A percentile compares a stretch with the other conserved stretches of the same genome.
These are phyloP conservation scores for Trametes versicolor DNA, from an alignment of 1,284 basidiomycete species.

Conservation along the genomic window DNA sequence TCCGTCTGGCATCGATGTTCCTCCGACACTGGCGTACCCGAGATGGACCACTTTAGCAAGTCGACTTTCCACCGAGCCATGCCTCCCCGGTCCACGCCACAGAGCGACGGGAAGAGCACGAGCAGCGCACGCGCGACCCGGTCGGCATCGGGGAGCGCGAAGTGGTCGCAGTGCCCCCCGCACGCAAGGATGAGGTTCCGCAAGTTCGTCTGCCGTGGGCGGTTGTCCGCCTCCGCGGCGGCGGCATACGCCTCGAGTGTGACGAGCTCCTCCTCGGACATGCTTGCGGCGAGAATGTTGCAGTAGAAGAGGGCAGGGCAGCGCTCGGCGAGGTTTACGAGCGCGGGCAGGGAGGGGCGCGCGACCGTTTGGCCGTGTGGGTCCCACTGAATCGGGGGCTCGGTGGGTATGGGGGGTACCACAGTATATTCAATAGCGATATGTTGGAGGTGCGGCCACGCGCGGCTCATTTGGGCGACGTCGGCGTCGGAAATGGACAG, in stretches of 20 bases:
- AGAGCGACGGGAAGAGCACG: neutral
- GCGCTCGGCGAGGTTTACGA: neutral
- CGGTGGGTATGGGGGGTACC: neutral
- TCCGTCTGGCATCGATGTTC: too few species aligned
- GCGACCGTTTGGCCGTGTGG: neutral
- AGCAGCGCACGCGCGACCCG: neutral
- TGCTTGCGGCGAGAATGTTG: neutral
- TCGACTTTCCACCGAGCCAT: too few species aligned
- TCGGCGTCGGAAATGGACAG: neutral
- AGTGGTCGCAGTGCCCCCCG: neutral
- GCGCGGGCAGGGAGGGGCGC: neutral
- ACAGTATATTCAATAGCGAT: neutral
- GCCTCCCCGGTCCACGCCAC: too few species aligned
- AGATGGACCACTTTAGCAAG: too few species aligned
- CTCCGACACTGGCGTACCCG: too few species aligned
- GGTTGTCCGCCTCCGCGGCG: too few species aligned
- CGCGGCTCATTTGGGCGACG: neutral
- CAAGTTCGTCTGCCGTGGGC: neutral
- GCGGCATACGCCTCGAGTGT: neutral
- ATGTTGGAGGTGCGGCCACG: neutral
- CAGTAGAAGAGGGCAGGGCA: neutral
- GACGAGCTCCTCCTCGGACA: conserved; percentile 3
- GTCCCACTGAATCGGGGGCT: neutral
- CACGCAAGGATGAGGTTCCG: neutral
- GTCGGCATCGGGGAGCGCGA: conserved; percentile 1